A percentile compares a stretch with the other conserved stretches of the same genome.
Evolutionary conservation across 129 eudicot species (phyloP).

Genomic region (Apium graveolens): DNA sequence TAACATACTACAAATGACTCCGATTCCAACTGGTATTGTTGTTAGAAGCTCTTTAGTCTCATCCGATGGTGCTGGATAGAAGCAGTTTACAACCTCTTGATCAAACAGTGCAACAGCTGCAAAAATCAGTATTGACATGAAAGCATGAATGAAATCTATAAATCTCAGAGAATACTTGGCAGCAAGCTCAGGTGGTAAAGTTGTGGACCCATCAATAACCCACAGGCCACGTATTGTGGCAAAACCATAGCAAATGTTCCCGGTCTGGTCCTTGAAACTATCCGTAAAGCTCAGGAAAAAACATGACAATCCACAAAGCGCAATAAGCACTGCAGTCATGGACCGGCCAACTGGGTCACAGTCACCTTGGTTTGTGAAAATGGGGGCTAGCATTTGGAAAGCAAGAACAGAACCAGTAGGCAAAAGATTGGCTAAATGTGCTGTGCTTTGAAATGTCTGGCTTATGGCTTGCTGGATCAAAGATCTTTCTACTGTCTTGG

Average conservation of each 20-base stretch:
- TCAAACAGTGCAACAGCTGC: conserved; percentile 67
- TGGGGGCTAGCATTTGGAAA: conserved; percentile 68
- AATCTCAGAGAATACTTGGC: conserved; percentile 45
- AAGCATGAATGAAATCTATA: conserved; percentile 70
- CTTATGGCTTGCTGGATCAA: conserved; percentile 67
- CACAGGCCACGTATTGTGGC: conserved; percentile 65
- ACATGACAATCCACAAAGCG: conserved; percentile 66
- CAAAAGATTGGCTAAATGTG: conserved; percentile 68
- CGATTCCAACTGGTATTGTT: conserved; percentile 59
- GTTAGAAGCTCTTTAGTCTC: conserved; percentile 56
- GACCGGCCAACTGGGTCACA: conserved; percentile 42
- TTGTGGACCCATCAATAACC: conserved; percentile 69
- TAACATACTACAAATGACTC: conserved; percentile 65
- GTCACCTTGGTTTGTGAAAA: conserved; percentile 62
- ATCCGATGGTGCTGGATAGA: conserved; percentile 66
- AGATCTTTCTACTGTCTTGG: conserved; percentile 49
- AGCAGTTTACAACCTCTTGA: conserved; percentile 74
- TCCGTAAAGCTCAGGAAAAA: conserved; percentile 62
- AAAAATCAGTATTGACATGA: conserved; percentile 78
- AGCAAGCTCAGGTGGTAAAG: conserved; percentile 48
- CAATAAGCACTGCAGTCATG: conserved; percentile 48
- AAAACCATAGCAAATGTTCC: conserved; percentile 62
- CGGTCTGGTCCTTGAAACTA: conserved; percentile 68
- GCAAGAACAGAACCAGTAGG: conserved; percentile 86
- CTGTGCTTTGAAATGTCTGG: conserved; percentile 84